These are phyloP conservation scores for Colletotrichum horii DNA, from an alignment of 2,329 filamentous ascomycete species.

Conservation along the genomic window DNA sequence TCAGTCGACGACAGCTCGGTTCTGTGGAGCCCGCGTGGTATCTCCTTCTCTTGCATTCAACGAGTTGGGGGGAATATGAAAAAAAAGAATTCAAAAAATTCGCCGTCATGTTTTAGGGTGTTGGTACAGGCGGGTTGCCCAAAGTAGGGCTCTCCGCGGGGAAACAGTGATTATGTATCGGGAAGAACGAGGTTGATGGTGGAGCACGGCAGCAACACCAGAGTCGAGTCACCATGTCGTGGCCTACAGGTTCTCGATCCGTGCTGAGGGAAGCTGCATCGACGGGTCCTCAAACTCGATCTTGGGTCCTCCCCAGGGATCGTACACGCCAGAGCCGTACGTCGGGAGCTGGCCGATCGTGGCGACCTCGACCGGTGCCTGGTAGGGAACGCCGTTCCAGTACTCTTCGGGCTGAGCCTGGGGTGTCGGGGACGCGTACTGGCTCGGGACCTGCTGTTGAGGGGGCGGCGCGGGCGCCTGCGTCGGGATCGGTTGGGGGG, in stretches of 20 bases:
- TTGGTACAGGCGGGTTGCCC: conserved; percentile 12
- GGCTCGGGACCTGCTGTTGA: conserved; percentile 31
- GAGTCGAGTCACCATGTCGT: not conserved
- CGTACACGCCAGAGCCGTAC: conserved; percentile 55
- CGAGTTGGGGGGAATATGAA: conserved; percentile 7
- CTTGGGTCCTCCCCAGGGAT: conserved; percentile 57
- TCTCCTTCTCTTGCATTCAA: conserved; percentile 27
- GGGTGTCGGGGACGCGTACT: conserved; percentile 33
- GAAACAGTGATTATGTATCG: not conserved
- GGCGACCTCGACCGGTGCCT: conserved; percentile 61
- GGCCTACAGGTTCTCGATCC: conserved; percentile 59
- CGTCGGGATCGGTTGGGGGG: conserved; percentile 37
- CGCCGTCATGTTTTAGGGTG: conserved; percentile 5
- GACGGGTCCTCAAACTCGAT: conserved; percentile 62
- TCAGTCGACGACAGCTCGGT: conserved; percentile 26
- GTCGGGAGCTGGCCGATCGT: conserved; percentile 57
- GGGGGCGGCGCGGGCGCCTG: conserved; percentile 23
- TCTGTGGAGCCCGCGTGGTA: conserved; percentile 34
- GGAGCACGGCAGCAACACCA: not conserved
- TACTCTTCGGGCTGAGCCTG: conserved; percentile 55
- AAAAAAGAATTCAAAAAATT: conserved; percentile 22
- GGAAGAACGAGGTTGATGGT: not conserved
- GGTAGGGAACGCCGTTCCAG: conserved; percentile 57
- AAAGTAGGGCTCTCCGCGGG: not conserved
- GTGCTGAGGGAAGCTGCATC: conserved; percentile 64